Evolutionary conservation across 108 stramenopile species (phyloP).

Genomic region (Bacterosira constricta): DNA sequence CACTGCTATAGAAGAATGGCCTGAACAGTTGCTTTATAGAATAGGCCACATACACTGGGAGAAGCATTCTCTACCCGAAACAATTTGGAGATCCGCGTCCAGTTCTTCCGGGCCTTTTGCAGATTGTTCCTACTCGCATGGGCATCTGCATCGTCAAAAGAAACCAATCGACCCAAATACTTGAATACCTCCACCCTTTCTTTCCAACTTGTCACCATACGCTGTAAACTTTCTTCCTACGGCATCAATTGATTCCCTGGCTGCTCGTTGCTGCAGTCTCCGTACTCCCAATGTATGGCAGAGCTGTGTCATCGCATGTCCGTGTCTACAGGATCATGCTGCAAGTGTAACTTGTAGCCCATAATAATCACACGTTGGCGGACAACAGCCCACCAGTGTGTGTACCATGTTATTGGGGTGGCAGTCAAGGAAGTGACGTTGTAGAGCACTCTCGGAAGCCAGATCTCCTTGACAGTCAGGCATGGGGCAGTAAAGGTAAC

Average conservation of each 20-base stretch:
- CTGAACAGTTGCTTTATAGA: not conserved
- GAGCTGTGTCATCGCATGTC: not conserved
- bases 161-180: not conserved
- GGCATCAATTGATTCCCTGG: not conserved
- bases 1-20: not conserved
- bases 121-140: not conserved
- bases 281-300: not conserved
- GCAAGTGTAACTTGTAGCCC: too few relatives aligned
- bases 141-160: not conserved
- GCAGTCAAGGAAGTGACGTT: too few relatives aligned
- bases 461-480: too few relatives aligned
- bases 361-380: too few relatives aligned
- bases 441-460: too few relatives aligned
- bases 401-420: too few relatives aligned
- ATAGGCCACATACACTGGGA: not conserved
- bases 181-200: not conserved
- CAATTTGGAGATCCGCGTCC: not conserved
- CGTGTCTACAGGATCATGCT: not conserved
- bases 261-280: not conserved
- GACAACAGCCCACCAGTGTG: too few relatives aligned
- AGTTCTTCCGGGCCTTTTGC: not conserved
- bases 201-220: not conserved
- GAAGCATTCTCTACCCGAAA: not conserved
- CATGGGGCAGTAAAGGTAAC: too few relatives aligned
- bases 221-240: not conserved